Conservation (phyloP, 2,329 filamentous ascomycete species). For the Epichloe amarillans region DNA sequence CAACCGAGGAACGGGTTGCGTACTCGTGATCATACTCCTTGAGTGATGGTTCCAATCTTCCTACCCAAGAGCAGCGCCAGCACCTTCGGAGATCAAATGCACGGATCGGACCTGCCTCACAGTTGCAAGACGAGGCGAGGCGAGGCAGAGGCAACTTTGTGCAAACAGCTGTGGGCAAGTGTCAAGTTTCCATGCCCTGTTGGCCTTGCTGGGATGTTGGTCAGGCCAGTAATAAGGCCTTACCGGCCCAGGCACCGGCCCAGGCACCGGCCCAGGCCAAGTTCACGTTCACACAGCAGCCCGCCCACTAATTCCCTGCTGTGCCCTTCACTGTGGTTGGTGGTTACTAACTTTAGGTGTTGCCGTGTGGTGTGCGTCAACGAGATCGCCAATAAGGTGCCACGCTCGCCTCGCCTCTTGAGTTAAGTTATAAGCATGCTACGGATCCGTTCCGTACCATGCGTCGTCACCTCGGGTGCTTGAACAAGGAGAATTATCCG, state of each 20-base stretch:
- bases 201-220: too few species aligned
- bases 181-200: too few species aligned
- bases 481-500: background rate
- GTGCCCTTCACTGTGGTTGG: background rate
- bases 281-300: conserved; percentile 2
- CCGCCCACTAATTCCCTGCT: background rate
- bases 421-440: background rate
- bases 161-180: background rate
- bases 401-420: conserved; percentile 1
- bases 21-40: background rate
- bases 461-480: background rate
- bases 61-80: background rate
- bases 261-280: too few species aligned
- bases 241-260: too few species aligned
- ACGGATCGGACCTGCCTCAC: background rate
- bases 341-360: background rate
- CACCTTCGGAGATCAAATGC: background rate
- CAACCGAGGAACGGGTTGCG: background rate
- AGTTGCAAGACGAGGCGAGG: background rate
- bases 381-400: background rate
- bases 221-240: too few species aligned
- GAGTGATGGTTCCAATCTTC: background rate
- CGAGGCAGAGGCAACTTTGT: background rate
- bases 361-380: background rate
- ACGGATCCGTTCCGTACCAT: too few species aligned